Percentiles rank a stretch among this genome's conserved stretches.
phyloP scores from a whole-genome alignment of 306 rosid genomes.

The Sesbania bispinosa region DNA sequence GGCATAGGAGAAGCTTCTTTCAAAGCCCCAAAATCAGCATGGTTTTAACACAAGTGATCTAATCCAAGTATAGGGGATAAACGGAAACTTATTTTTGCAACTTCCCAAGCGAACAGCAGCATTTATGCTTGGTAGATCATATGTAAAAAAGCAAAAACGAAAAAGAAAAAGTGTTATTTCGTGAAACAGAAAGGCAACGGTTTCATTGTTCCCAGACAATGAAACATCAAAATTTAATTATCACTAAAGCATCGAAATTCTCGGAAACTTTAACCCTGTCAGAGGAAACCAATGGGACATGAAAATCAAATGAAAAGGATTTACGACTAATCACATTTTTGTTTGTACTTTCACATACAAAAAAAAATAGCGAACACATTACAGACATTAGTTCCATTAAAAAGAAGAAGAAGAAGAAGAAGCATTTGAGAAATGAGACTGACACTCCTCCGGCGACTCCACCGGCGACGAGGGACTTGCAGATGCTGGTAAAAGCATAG shows the following conservation, averaged over 20 bases:
- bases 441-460: constrained; percentile 97
- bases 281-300: background rate
- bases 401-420: background rate
- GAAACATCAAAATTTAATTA: background rate
- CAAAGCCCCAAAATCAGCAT: background rate
- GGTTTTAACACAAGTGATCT: background rate
- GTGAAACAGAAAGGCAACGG: background rate
- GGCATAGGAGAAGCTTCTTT: background rate
- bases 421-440: constrained; percentile 34
- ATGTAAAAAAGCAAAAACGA: background rate
- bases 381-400: too few relatives aligned
- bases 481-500: constrained; percentile 54
- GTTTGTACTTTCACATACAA: too few relatives aligned
- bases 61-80: background rate
- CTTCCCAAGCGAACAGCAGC: background rate
- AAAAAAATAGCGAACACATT: too few relatives aligned
- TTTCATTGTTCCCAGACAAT: constrained; percentile 7
- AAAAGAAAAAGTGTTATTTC: background rate
- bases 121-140: background rate
- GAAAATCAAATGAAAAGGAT: background rate
- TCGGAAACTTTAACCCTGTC: background rate
- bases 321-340: background rate
- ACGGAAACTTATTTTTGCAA: background rate
- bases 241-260: background rate
- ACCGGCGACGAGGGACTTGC: constrained; percentile 87